phyloP scores from a whole-genome alignment of 306 rosid genomes.

The Sesbania bispinosa region DNA sequence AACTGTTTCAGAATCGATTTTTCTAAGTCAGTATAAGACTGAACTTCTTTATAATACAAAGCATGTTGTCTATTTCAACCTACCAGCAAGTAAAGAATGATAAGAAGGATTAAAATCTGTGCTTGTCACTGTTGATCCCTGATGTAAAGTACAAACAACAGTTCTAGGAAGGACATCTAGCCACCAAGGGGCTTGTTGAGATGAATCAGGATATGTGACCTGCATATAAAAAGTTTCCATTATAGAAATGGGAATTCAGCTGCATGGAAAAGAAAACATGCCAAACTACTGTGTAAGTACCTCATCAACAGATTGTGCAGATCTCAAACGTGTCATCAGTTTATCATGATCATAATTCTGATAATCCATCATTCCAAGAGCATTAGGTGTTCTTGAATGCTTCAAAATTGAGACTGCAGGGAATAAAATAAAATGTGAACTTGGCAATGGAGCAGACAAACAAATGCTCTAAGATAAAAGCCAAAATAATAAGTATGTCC shows the following conservation, averaged over 20 bases:
- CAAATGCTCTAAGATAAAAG: not conserved
- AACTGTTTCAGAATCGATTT: slow-evolving; percentile 39
- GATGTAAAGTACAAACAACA: slow-evolving; percentile 42
- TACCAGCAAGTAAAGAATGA: slow-evolving; percentile 55
- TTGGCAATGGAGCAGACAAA: not conserved
- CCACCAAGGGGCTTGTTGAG: slow-evolving; percentile 34
- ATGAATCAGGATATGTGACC: slow-evolving; percentile 31
- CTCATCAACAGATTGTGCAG: slow-evolving; percentile 45
- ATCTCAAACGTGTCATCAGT: slow-evolving; percentile 39
- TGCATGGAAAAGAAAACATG: slow-evolving; percentile 7
- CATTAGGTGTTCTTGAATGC: slow-evolving; percentile 44
- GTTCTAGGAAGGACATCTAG: slow-evolving; percentile 45
- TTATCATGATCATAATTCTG: slow-evolving; percentile 38
- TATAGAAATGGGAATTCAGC: not conserved
- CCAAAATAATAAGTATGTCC: not conserved
- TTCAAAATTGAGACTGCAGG: slow-evolving; percentile 40
- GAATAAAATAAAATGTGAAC: slow-evolving; percentile 1
- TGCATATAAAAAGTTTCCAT: slow-evolving; percentile 10
- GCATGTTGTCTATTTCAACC: not conserved
- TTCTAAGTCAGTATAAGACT: slow-evolving; percentile 6
- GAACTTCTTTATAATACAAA: not conserved
- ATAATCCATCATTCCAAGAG: slow-evolving; percentile 47
- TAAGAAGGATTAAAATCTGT: slow-evolving; percentile 59
- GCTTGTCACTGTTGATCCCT: slow-evolving; percentile 41
- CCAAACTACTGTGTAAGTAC: slow-evolving; percentile 5